Conservation (phyloP, 805 yeast species). For the Kluyveromyces dobzhanskii region DNA sequence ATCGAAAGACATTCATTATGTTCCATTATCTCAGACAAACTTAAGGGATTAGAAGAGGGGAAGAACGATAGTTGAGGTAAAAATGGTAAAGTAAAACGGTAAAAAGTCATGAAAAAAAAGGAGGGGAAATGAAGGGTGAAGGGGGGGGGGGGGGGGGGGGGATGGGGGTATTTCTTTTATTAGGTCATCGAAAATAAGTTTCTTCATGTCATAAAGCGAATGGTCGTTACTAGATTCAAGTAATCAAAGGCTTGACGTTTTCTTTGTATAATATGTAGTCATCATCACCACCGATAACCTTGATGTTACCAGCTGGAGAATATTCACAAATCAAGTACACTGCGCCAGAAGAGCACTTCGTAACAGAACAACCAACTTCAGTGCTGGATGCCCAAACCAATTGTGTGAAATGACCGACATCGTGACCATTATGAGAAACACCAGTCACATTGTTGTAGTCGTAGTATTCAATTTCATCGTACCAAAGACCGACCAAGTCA, state of each 20-base stretch:
- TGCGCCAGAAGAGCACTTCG: constrained; percentile 12
- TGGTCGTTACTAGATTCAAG: too few species aligned
- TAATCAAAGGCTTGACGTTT: constrained; percentile 32
- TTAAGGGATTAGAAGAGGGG: too few species aligned
- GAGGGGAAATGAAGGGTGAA: too few species aligned
- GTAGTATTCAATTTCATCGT: constrained; percentile 51
- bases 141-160: too few species aligned
- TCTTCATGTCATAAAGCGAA: too few species aligned
- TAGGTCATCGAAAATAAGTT: too few species aligned
- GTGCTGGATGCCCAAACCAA: constrained; percentile 58
- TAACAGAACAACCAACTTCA: constrained; percentile 56
- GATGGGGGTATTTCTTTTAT: too few species aligned
- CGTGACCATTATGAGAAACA: constrained; percentile 35
- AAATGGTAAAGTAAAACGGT: too few species aligned
- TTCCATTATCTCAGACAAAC: too few species aligned
- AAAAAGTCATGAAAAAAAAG: too few species aligned
- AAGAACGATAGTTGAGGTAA: too few species aligned
- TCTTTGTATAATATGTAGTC: constrained; percentile 32
- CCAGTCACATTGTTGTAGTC: constrained; percentile 40
- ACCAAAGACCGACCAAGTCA: constrained; percentile 64
- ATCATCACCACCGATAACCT: constrained; percentile 23
- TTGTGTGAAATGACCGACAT: constrained; percentile 72
- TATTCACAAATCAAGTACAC: constrained; percentile 56
- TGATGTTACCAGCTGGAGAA: constrained; percentile 44
- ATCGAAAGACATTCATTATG: too few species aligned